A percentile compares a stretch with the other conserved stretches of the same genome.
These are phyloP conservation scores for Mrakia hoshinonis DNA, from an alignment of 768 basidiomycete genomes.

Conservation along the genomic window DNA sequence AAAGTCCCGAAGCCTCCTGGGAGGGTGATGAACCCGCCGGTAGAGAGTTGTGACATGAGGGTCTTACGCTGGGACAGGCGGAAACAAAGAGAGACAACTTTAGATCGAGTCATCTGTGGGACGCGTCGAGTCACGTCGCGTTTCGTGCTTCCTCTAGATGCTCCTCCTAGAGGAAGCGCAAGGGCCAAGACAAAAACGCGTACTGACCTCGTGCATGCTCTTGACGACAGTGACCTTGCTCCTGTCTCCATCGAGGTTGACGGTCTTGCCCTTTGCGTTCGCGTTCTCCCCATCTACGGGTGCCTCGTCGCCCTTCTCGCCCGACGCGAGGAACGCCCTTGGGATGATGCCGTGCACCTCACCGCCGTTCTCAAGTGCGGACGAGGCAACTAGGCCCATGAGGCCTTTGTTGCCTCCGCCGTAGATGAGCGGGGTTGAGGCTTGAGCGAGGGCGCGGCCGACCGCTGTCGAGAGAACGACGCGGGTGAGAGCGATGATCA, in stretches of 20 bases:
- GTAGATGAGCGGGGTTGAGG: constrained; percentile 63
- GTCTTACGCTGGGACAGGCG: constrained; percentile 56
- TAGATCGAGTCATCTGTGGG: neutral
- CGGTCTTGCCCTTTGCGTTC: constrained; percentile 34
- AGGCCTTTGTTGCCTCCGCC: constrained; percentile 75
- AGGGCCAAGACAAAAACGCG: neutral
- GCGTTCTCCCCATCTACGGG: constrained; percentile 30
- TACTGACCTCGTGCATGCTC: constrained; percentile 41
- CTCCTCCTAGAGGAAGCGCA: no score
- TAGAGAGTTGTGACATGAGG: constrained; percentile 71
- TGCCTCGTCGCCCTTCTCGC: constrained; percentile 51
- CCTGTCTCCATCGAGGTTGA: constrained; percentile 31
- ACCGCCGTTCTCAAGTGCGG: constrained; percentile 60
- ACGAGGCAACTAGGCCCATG: constrained; percentile 71
- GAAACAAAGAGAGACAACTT: neutral
- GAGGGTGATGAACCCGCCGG: constrained; percentile 70
- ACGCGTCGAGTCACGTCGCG: neutral
- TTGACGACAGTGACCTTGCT: constrained; percentile 30
- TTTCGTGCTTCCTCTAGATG: neutral
- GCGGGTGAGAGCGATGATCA: neutral
- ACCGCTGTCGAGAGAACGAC: constrained; percentile 53
- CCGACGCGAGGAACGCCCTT: constrained; percentile 59
- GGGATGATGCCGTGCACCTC: constrained; percentile 71
- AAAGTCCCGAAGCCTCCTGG: constrained; percentile 94
- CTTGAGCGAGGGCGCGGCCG: constrained; percentile 59